Evolutionary conservation across 1,284 basidiomycete species (phyloP).

Genomic region (Moniliophthora roreri): DNA sequence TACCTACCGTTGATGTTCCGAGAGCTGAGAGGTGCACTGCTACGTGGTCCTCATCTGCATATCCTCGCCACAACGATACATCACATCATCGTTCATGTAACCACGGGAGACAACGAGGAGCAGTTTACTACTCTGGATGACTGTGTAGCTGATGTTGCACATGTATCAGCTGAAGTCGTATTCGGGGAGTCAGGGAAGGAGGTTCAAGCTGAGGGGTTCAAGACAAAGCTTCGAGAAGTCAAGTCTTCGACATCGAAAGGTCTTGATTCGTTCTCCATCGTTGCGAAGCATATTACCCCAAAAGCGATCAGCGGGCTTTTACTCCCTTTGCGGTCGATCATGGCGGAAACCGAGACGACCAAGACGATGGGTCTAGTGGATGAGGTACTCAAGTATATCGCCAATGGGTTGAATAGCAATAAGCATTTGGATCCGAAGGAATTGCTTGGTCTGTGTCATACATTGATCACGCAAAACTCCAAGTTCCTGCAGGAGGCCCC

Average conservation of each 20-base stretch:
- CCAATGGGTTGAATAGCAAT: conserved; percentile 87
- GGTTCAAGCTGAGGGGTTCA: conserved; percentile 87
- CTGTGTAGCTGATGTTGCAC: conserved; percentile 76
- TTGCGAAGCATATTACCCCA: conserved; percentile 79
- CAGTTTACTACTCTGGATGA: conserved; percentile 71
- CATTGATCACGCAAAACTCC: conserved; percentile 89
- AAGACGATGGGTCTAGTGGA: conserved; percentile 89
- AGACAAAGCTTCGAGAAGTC: conserved; percentile 93
- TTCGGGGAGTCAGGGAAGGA: conserved; percentile 95
- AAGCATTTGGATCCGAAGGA: conserved; percentile 68
- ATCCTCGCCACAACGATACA: conserved; percentile 88
- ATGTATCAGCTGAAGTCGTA: conserved; percentile 89
- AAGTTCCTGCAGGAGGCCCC: conserved; percentile 69
- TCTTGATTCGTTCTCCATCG: conserved; percentile 81
- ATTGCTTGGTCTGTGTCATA: conserved; percentile 84
- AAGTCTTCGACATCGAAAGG: conserved; percentile 77
- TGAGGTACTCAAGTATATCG: conserved; percentile 83
- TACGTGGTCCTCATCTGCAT: conserved; percentile 93
- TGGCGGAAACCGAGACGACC: conserved; percentile 82
- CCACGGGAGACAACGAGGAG: conserved; percentile 53
- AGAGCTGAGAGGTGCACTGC: conserved; percentile 82
- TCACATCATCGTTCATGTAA: conserved; percentile 80
- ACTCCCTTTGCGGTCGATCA: conserved; percentile 79
- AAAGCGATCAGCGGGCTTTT: conserved; percentile 77
- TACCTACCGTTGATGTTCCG: conserved; percentile 77